Evolutionary conservation across 495 filamentous ascomycete species (phyloP), one percentile per base, ranked within the genome.

Genomic region (Neurospora sp.): DNA sequence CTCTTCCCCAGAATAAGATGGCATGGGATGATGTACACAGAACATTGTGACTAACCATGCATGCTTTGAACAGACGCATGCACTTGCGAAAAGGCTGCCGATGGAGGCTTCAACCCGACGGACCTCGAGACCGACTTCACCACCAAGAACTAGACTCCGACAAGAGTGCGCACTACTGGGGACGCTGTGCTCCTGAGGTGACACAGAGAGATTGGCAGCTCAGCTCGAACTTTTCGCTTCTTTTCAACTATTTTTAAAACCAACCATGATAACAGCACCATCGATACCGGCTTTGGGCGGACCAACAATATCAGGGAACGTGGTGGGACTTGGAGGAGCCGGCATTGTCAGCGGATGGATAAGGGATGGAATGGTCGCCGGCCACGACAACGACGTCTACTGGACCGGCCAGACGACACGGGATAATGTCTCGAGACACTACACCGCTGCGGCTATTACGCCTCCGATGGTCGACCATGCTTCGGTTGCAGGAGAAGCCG

Each of bases 101-200:
- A 86, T 71, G 85, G 86, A 73, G 83, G 83, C 2, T 82, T 73
- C 70, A 74, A 79, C 42, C 73, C 86, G 71, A 82, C 88, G 3
- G 85, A 86, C 24, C 84, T 88, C 76, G 93, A 97, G 88, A 90
- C 85, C 69, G 93, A 97, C 78, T 96, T 95, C 81, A 97, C 93
- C 43, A 92, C 90, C 74, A 88, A 88, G 83, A 79, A 82, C 77
- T 85, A 81, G 71, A 69, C 19, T 36, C 28, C 3, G 54, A 34
- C 54, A 9, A 9, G 54, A 17, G 54, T 19, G 28, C 54, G 28
- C 28, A 36, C 24, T 59, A 54, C 5, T 31, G 28, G 54, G 28
- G 28, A 66, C 54, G 54, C 54, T 66, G 54, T 66, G 24, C 8
- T 66, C 54, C 54, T 19, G 54, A 66, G 15, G 54, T 66, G 54